Percentiles rank a stretch among this genome's conserved stretches.
Evolutionary conservation across 2,329 filamentous ascomycete species (phyloP).

Genomic region (Samsoniella hepiali): DNA sequence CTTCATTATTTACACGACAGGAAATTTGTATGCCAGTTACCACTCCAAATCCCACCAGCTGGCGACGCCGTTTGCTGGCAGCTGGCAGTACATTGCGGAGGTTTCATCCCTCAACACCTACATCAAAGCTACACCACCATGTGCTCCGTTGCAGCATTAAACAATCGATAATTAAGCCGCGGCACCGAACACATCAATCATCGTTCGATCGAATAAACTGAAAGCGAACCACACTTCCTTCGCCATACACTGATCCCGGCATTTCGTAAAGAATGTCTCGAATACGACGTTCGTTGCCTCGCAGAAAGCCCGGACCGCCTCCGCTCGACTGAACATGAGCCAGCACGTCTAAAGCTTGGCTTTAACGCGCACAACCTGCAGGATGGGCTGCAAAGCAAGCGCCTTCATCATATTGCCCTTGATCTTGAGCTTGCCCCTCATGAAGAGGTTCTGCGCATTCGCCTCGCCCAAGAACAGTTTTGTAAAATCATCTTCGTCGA

Average conservation of each 20-base stretch:
- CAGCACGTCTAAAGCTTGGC: conserved; percentile 62
- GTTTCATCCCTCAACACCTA: neutral
- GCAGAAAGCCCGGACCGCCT: neutral
- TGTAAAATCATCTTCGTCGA: conserved; percentile 76
- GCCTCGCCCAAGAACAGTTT: conserved; percentile 75
- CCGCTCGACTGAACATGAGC: neutral
- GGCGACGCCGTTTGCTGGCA: neutral
- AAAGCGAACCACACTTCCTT: neutral
- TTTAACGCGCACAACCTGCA: conserved; percentile 74
- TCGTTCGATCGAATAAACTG: neutral
- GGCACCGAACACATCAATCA: neutral
- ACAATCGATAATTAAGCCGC: no score
- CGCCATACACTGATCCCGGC: neutral
- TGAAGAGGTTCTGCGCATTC: conserved; percentile 85
- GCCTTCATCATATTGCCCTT: conserved; percentile 95
- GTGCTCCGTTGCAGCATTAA: no score
- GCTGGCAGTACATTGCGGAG: neutral
- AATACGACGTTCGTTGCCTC: neutral
- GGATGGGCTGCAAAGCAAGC: conserved; percentile 81
- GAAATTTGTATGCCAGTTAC: neutral
- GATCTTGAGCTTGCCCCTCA: conserved; percentile 89
- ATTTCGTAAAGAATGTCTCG: neutral
- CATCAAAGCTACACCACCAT: neutral
- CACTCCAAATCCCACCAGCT: neutral
- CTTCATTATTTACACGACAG: neutral